Evolutionary conservation across 352 stramenopile species (phyloP), one percentile per base, ranked within the genome.

Genomic region (Pythium sukuiense): DNA sequence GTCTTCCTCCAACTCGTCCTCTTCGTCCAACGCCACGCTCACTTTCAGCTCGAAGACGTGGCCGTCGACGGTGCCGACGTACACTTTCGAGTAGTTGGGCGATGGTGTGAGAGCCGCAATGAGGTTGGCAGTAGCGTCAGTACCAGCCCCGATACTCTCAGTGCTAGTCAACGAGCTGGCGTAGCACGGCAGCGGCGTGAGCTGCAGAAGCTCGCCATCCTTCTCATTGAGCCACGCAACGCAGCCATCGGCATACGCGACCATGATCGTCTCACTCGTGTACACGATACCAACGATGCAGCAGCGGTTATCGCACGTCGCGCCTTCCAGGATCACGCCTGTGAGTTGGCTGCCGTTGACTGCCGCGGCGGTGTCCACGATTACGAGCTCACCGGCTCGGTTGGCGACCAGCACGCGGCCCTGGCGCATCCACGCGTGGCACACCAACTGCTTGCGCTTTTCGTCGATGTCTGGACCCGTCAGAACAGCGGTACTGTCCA

Each of bases 41-140:
- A 80, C 85, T 43, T 77, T 85, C 37, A 93, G 63, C 50, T 90
- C 82, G 43, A 80, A 92, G 53, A 92, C 82, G 57, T 80, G 73
- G 2, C 83, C 83, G 53, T 72, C 69, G 7, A 61, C 64, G 24
- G 78, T 92, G 6, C 78, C 79, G n/a, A 90, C 72, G 59, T 84
- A 89, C 0, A 85, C 67, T 61, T 86, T 87, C 8, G 76, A 72
- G 61, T 77, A 81, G 18, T 73, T 83, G 5, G 85, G 85, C 6
- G 83, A 84, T 14, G 74, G 50, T 2, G 78, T 55, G 45, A 93
- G 67, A 48, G 76, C 72, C 2, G 73, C 73, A 18, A 88, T 59
- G 20, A 79, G 46, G 12, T 58, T 62, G 26, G 11, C 39, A 4
- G 29, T 59, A 1, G 43, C 2, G 12, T 46, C 53, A 11, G 20